Evolutionary conservation across 805 yeast genomes (phyloP).

Genomic region (Metschnikowia vanudenii): DNA sequence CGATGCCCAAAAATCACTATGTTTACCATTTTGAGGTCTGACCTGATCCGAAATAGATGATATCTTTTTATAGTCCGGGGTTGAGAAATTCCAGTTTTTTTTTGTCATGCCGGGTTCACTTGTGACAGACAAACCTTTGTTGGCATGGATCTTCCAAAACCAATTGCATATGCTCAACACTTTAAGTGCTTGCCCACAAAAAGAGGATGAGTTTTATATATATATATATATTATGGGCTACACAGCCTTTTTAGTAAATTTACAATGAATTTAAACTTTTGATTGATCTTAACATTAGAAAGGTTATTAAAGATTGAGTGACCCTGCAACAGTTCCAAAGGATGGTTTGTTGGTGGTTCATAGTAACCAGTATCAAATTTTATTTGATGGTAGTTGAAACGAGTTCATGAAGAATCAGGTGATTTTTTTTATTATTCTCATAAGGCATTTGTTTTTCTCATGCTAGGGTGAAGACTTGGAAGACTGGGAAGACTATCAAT

Average conservation of each 20-base stretch:
- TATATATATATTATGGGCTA: not conserved
- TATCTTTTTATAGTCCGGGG: not conserved
- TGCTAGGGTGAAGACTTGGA: too few species aligned
- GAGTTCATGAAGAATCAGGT: too few species aligned
- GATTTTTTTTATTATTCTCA: too few species aligned
- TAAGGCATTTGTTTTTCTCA: too few species aligned
- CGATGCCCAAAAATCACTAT: not conserved
- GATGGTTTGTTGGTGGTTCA: too few species aligned
- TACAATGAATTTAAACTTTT: not conserved
- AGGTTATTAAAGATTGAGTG: too few species aligned
- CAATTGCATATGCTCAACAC: conserved; percentile 11
- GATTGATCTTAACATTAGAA: not conserved
- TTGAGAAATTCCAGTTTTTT: not conserved
- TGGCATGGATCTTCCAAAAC: conserved; percentile 4
- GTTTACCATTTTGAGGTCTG: not conserved
- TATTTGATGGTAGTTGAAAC: too few species aligned
- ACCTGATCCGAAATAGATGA: not conserved
- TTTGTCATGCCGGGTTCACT: not conserved
- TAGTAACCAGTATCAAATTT: too few species aligned
- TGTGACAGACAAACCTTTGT: not conserved
- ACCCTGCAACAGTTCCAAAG: too few species aligned
- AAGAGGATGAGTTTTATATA: not conserved
- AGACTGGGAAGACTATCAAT: too few species aligned
- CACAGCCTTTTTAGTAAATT: conserved; percentile 1
- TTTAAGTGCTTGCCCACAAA: not conserved